Conservation (phyloP, 805 yeast species). For the Saturnispora mendoncae region DNA sequence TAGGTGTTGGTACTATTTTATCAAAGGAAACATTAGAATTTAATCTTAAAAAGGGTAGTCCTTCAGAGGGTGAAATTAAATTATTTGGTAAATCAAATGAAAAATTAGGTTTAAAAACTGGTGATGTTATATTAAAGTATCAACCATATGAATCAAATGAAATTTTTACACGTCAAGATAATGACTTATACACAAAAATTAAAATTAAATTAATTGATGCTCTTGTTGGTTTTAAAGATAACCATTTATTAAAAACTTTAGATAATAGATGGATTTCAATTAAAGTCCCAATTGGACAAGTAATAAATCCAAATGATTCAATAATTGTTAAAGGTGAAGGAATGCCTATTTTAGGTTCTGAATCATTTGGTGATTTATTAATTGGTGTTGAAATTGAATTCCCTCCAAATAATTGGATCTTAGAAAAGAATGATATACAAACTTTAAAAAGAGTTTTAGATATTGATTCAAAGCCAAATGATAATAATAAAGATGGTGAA, state of each 20-base stretch:
- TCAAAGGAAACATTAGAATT: conserved; percentile 71
- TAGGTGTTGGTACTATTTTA: conserved; percentile 51
- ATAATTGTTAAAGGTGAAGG: conserved; percentile 66
- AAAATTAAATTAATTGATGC: conserved; percentile 69
- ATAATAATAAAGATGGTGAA: conserved; percentile 16
- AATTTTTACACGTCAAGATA: conserved; percentile 38
- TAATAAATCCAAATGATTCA: conserved; percentile 66
- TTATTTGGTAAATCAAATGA: conserved; percentile 71
- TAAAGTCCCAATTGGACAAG: conserved; percentile 67
- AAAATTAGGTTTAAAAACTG: conserved; percentile 61
- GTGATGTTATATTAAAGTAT: conserved; percentile 65
- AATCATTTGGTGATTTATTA: conserved; percentile 56
- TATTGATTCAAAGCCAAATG: conserved; percentile 18
- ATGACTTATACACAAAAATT: conserved; percentile 55
- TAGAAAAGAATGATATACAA: conserved; percentile 56
- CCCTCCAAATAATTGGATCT: conserved; percentile 79
- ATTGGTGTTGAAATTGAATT: conserved; percentile 66
- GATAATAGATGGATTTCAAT: conserved; percentile 70
- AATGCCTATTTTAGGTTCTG: conserved; percentile 50
- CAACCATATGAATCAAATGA: conserved; percentile 35
- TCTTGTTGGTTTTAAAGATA: conserved; percentile 66
- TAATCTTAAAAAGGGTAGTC: conserved; percentile 63
- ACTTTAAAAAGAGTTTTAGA: conserved; percentile 43
- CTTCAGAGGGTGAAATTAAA: conserved; percentile 49
- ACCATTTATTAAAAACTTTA: conserved; percentile 56